Evolutionary conservation across 2,329 filamentous ascomycete genomes (phyloP).

Genomic region (Thielaviopsis populi): DNA sequence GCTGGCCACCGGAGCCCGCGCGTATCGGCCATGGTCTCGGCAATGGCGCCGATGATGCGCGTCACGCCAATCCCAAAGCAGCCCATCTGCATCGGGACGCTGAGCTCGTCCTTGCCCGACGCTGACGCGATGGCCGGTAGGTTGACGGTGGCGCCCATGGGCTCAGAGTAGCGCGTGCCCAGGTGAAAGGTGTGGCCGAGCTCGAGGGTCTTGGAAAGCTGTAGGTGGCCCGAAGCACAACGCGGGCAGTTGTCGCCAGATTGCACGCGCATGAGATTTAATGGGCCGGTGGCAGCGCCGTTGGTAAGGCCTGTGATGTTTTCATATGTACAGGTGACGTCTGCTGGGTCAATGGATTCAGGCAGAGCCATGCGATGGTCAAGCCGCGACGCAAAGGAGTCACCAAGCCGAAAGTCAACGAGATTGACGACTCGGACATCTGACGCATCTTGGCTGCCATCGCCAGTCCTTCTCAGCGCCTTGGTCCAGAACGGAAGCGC

Average conservation of each 20-base stretch:
- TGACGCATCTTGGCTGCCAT: neutral
- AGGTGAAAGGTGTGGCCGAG: slow-evolving; percentile 92
- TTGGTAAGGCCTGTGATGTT: neutral
- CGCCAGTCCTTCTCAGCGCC: slow-evolving; percentile 21
- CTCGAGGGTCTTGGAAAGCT: slow-evolving; percentile 62
- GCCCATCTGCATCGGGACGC: slow-evolving; percentile 68
- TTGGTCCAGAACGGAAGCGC: slow-evolving; percentile 37
- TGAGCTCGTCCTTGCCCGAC: slow-evolving; percentile 10
- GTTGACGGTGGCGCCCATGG: slow-evolving; percentile 50
- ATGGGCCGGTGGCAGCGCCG: neutral
- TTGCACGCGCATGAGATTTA: slow-evolving; percentile 51
- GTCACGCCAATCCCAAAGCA: slow-evolving; percentile 93
- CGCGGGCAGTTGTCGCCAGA: slow-evolving; percentile 58
- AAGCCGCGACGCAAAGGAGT: neutral
- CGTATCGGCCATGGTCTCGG: slow-evolving; percentile 55
- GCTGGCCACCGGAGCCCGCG: slow-evolving; percentile 78
- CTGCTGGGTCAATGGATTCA: neutral
- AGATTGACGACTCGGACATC: slow-evolving; percentile 24
- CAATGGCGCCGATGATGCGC: slow-evolving; percentile 74
- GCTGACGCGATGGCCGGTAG: slow-evolving; percentile 20
- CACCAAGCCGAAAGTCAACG: slow-evolving; percentile 22
- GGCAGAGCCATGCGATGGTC: neutral
- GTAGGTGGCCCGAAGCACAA: slow-evolving; percentile 49
- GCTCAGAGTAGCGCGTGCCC: slow-evolving; percentile 71
- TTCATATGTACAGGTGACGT: neutral